A percentile compares a stretch with the other conserved stretches of the same genome.
Conservation (phyloP, 2,329 filamentous ascomycete genomes). For the Macrophomina tecta region DNA sequence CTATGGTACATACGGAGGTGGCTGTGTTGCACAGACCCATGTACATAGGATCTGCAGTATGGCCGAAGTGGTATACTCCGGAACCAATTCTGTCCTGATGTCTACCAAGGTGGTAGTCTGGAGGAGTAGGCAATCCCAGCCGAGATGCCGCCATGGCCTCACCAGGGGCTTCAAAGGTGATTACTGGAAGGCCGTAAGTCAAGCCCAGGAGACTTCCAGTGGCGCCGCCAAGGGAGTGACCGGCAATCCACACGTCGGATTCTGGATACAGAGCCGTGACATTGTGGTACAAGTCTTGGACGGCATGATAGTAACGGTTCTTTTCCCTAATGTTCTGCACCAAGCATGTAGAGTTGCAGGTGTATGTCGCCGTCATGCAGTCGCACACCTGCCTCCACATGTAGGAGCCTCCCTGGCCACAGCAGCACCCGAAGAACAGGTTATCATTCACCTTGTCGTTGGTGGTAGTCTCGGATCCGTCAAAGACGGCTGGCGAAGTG, state of each 20-base stretch:
- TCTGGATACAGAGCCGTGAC: slow-evolving; percentile 87
- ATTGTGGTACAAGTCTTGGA: slow-evolving; percentile 88
- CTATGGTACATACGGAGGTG: slow-evolving; percentile 86
- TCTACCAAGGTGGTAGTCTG: slow-evolving; percentile 70
- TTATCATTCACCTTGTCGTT: slow-evolving; percentile 99
- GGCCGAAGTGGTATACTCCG: slow-evolving; percentile 87
- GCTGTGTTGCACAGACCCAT: slow-evolving; percentile 93
- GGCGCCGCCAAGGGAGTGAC: slow-evolving; percentile 90
- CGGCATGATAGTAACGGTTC: slow-evolving; percentile 89
- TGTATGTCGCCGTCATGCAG: slow-evolving; percentile 84
- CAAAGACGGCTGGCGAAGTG: slow-evolving; percentile 83
- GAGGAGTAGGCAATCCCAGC: slow-evolving; percentile 84
- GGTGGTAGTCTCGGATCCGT: slow-evolving; percentile 94
- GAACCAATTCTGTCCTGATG: slow-evolving; percentile 66
- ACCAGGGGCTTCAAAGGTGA: slow-evolving; percentile 92
- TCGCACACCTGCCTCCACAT: slow-evolving; percentile 93
- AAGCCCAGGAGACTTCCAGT: slow-evolving; percentile 87
- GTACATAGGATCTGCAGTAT: slow-evolving; percentile 93
- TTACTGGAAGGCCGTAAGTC: slow-evolving; percentile 87
- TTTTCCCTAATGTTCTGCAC: slow-evolving; percentile 75
- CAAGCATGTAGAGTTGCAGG: slow-evolving; percentile 92
- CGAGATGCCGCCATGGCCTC: slow-evolving; percentile 86
- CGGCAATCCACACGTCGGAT: slow-evolving; percentile 85
- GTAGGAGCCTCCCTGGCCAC: slow-evolving; percentile 88
- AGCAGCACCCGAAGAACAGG: slow-evolving; percentile 97